Percentiles rank a stretch among this genome's conserved stretches.
Conservation (phyloP, 2,329 filamentous ascomycete genomes). For the Trichoderma asperellum region DNA sequence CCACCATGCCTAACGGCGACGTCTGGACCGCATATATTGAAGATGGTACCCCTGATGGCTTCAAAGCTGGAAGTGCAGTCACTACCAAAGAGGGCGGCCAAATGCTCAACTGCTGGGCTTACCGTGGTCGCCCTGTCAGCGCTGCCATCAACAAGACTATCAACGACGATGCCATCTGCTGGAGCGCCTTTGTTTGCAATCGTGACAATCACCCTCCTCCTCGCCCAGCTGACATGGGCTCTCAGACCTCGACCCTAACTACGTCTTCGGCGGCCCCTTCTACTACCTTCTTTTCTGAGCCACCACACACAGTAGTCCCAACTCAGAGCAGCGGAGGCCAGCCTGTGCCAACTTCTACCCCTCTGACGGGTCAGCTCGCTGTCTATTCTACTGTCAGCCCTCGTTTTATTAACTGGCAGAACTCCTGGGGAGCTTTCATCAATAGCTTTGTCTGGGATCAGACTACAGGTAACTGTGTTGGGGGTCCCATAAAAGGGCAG, state of each 20-base stretch:
- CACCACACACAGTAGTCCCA: conserved; percentile 36
- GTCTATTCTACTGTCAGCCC: conserved; percentile 43
- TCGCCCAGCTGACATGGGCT: conserved; percentile 43
- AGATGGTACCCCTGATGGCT: conserved; percentile 46
- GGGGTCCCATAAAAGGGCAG: conserved; percentile 40
- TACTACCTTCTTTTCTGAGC: conserved; percentile 41
- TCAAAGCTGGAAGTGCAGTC: conserved; percentile 47
- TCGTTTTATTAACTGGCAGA: conserved; percentile 47
- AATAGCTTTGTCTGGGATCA: conserved; percentile 48
- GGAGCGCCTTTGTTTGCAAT: conserved; percentile 50
- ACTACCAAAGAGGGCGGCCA: conserved; percentile 46
- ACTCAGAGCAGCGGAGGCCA: conserved; percentile 36
- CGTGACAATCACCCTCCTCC: conserved; percentile 41
- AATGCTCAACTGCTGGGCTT: conserved; percentile 48
- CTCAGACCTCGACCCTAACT: conserved; percentile 42
- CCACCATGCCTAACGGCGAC: conserved; percentile 45
- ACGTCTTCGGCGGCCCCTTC: conserved; percentile 41
- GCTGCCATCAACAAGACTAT: conserved; percentile 46
- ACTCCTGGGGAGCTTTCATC: conserved; percentile 46
- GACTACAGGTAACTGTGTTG: conserved; percentile 42
- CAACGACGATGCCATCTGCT: conserved; percentile 45
- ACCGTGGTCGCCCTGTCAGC: conserved; percentile 47
- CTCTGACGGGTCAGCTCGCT: conserved; percentile 39
- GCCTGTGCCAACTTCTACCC: conserved; percentile 39
- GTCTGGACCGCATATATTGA: conserved; percentile 50